A percentile compares a stretch with the other conserved stretches of the same genome.
These are phyloP conservation scores for Ceratonia siliqua DNA, from an alignment of 306 rosid genomes.

Conservation along the genomic window DNA sequence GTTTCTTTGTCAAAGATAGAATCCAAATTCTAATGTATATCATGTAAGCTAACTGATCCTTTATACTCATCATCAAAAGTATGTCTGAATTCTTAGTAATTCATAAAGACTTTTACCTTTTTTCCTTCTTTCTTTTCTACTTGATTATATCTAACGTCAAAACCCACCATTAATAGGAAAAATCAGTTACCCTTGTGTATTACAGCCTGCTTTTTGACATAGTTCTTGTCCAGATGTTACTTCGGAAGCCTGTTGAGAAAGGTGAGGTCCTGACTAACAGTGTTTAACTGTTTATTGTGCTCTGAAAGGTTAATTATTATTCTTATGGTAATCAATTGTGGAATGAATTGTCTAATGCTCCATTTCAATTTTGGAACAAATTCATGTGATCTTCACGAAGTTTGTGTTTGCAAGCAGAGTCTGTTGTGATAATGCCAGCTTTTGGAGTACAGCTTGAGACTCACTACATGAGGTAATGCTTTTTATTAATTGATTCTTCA, in stretches of 20 bases:
- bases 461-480: slow-evolving; percentile 58
- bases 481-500: neutral
- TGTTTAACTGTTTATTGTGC: slow-evolving; percentile 29
- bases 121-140: neutral
- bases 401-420: slow-evolving; percentile 52
- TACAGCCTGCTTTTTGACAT: slow-evolving; percentile 59
- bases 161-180: slow-evolving; percentile 45
- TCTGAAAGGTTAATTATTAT: slow-evolving; percentile 15
- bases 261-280: slow-evolving; percentile 46
- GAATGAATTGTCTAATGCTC: neutral
- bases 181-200: slow-evolving; percentile 47
- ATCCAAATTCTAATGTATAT: too few species aligned
- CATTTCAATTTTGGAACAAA: neutral
- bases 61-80: too few species aligned
- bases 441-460: slow-evolving; percentile 91
- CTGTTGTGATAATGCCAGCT: slow-evolving; percentile 78
- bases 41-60: too few species aligned
- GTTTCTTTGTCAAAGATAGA: too few species aligned
- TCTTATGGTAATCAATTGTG: slow-evolving; percentile 13
- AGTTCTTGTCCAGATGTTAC: slow-evolving; percentile 58
- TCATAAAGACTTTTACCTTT: neutral
- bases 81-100: neutral
- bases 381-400: slow-evolving; percentile 8
- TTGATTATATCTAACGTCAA: slow-evolving; percentile 1
- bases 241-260: slow-evolving; percentile 61